Percentiles rank a stretch among this genome's conserved stretches.
Evolutionary conservation across 306 rosid species (phyloP).

Genomic region (Psophocarpus tetragonolobus): DNA sequence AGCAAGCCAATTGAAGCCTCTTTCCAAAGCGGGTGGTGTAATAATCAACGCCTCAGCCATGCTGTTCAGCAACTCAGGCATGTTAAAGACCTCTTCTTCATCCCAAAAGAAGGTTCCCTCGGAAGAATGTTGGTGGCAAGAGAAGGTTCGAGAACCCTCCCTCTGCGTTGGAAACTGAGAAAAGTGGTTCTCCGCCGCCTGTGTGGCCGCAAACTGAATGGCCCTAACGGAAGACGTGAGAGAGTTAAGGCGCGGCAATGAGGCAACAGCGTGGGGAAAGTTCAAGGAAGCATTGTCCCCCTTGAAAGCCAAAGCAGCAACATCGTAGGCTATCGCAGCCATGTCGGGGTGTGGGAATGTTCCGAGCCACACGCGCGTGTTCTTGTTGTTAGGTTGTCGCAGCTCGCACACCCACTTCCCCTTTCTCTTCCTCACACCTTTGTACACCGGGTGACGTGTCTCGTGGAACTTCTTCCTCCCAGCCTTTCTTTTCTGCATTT

Average conservation of each 20-base stretch:
- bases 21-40: slow-evolving; percentile 48
- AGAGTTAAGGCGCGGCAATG: slow-evolving; percentile 16
- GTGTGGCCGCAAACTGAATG: slow-evolving; percentile 39
- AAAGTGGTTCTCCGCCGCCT: slow-evolving; percentile 32
- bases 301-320: slow-evolving; percentile 56
- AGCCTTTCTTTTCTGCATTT: slow-evolving; percentile 51
- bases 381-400: slow-evolving; percentile 54
- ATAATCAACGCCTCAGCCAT: slow-evolving; percentile 55
- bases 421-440: slow-evolving; percentile 64
- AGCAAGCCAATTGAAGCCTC: slow-evolving; percentile 47
- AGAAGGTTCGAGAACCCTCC: not conserved
- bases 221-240: slow-evolving; percentile 32
- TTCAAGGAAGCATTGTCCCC: slow-evolving; percentile 56
- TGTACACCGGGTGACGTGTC: slow-evolving; percentile 73
- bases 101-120: slow-evolving; percentile 37
- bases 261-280: slow-evolving; percentile 38
- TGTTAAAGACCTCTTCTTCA: slow-evolving; percentile 48
- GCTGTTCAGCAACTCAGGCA: slow-evolving; percentile 43
- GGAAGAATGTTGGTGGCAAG: not conserved
- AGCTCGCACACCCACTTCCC: slow-evolving; percentile 88
- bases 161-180: not conserved
- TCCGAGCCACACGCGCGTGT: slow-evolving; percentile 68
- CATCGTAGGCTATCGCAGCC: slow-evolving; percentile 81
- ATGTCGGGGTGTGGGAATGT: slow-evolving; percentile 60
- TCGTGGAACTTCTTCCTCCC: slow-evolving; percentile 74